Percentiles rank a stretch among this genome's conserved stretches.
Conservation (phyloP, 2,329 filamentous ascomycete species). For the Rutstroemia sp. region DNA sequence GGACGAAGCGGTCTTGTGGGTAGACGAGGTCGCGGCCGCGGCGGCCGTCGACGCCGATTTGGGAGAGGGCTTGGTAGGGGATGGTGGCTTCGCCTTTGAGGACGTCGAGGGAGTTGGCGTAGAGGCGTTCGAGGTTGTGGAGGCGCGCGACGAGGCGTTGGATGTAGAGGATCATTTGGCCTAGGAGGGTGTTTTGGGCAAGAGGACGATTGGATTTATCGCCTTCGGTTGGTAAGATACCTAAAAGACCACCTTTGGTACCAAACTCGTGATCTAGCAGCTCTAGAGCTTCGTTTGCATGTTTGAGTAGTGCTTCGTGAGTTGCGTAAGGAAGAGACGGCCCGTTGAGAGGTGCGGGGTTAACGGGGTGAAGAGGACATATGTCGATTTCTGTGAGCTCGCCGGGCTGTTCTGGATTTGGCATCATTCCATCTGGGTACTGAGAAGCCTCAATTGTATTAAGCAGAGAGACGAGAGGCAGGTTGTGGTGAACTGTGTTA, state of each 20-base stretch:
- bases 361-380: conserved; percentile 20
- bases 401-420: conserved; percentile 1
- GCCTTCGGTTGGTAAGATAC: conserved; percentile 41
- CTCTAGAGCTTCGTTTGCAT: conserved; percentile 53
- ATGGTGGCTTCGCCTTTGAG: conserved; percentile 43
- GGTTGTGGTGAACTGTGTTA: conserved; percentile 16
- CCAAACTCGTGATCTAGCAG: conserved; percentile 52
- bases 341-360: conserved; percentile 4
- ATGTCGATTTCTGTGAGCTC: conserved; percentile 13
- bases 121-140: conserved; percentile 49
- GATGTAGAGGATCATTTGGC: conserved; percentile 48
- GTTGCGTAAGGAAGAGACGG: conserved; percentile 23
- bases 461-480: conserved; percentile 22
- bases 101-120: conserved; percentile 43
- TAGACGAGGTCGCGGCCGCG: conserved; percentile 41
- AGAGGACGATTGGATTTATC: conserved; percentile 33
- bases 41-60: conserved; percentile 44
- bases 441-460: conserved; percentile 18
- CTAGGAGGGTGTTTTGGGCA: conserved; percentile 45
- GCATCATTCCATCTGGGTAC: background rate
- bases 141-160: conserved; percentile 46
- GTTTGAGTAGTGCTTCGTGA: conserved; percentile 38
- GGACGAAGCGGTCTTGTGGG: conserved; percentile 48
- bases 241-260: conserved; percentile 47
- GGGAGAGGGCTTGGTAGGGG: conserved; percentile 44